A percentile compares a stretch with the other conserved stretches of the same genome.
Conservation (phyloP, 768 basidiomycete genomes). For the Boletus sp. region DNA sequence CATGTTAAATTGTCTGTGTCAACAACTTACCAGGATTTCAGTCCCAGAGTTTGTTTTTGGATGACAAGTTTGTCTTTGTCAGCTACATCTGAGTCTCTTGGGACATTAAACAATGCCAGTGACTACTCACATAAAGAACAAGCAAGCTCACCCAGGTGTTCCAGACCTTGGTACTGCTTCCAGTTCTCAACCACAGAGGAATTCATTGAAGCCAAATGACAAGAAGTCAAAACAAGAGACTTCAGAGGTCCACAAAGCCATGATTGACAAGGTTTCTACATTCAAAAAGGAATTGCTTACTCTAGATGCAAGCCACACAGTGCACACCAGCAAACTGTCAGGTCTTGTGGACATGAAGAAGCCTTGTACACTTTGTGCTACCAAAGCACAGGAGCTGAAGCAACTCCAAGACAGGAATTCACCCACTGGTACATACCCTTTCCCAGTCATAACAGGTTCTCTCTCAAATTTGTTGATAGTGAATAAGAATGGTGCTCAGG, state of each 20-base stretch:
- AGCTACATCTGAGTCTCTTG: no score
- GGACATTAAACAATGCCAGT: background rate
- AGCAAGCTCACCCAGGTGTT: background rate
- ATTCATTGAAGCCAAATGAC: background rate
- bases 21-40: no score
- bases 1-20: no score
- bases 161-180: background rate
- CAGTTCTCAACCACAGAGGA: no score
- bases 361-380: background rate
- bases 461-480: no score
- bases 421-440: no score
- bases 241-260: background rate
- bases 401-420: no score
- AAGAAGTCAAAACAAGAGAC: background rate
- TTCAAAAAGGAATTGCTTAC: background rate
- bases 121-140: background rate
- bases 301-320: background rate
- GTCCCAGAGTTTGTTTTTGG: no score
- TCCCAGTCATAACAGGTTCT: no score
- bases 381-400: background rate
- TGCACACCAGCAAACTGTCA: background rate
- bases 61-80: no score
- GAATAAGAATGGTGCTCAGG: no score
- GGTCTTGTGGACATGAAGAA: background rate
- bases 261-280: background rate